Conservation (phyloP, 1,284 basidiomycete genomes). For the Abortiporus biennis region DNA sequence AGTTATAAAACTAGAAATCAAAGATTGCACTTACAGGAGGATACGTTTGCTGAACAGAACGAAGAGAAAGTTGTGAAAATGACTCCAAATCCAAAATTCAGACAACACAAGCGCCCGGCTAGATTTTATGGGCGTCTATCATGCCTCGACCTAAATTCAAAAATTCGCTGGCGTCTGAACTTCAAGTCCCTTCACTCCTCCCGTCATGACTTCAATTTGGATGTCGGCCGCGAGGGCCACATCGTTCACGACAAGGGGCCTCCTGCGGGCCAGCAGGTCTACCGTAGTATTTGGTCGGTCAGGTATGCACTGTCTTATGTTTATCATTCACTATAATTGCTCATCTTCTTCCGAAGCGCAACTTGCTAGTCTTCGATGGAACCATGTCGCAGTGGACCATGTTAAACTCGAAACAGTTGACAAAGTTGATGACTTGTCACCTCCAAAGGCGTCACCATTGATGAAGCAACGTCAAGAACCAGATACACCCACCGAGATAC, state of each 20-base stretch:
- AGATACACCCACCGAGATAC: conserved; percentile 1
- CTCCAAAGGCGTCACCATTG: not conserved
- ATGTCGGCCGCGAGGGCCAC: conserved; percentile 10
- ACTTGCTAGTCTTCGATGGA: not conserved
- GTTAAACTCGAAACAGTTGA: not conserved
- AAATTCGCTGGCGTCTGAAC: too few species aligned
- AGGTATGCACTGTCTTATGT: conserved; percentile 2
- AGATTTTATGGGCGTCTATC: too few species aligned
- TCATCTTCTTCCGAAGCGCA: not conserved
- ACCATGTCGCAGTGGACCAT: not conserved
- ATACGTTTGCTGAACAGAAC: too few species aligned
- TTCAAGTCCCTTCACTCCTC: too few species aligned
- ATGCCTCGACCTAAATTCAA: too few species aligned
- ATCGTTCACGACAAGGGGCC: conserved; percentile 4
- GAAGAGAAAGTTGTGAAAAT: too few species aligned
- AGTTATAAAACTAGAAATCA: too few species aligned
- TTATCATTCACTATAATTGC: not conserved
- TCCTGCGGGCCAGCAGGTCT: conserved; percentile 13
- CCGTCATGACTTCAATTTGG: conserved; percentile 10
- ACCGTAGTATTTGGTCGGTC: conserved; percentile 7
- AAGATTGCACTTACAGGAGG: too few species aligned
- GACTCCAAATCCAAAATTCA: too few species aligned
- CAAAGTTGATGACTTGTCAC: not conserved
- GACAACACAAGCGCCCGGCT: too few species aligned
- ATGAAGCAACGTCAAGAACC: not conserved